Evolutionary conservation across 257 asterid genomes (phyloP), one percentile per base, ranked within the genome.

Genomic region (Fraxinus quadrangulata): DNA sequence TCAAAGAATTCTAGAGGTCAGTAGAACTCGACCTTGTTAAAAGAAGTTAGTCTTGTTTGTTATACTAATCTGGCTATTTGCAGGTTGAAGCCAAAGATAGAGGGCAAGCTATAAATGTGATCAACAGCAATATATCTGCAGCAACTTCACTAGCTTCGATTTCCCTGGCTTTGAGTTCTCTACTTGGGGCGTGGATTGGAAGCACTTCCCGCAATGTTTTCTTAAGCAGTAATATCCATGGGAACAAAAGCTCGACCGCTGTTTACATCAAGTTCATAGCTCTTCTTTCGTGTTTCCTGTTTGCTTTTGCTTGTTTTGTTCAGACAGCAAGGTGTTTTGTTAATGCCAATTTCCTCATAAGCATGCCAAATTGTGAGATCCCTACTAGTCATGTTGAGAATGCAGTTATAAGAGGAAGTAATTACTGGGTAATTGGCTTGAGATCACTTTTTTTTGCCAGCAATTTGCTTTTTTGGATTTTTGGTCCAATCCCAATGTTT

Each of bases 401-500:
- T 56, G 92, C 87, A 76, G 89, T 92, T 73, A 92, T 87, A 65
- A 81, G 78, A 71, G 96, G 89, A 42, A 83, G 91, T 75, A 75
- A 77, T 70, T 88, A 75, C 77, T 92, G 89, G 87, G 77, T 83
- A 28, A 23, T 81, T 51, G 93, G 93, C 23, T 77, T 87, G 8
- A 83, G 91, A 69, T 86, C 88, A 7, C 87, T 84, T 67, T 83
- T 84, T 75, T 82, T 92, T 1, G 88, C 94, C 39, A 78, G 83
- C 14, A 82, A 47, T 63, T 67, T 92, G 80, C 67, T 90, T 84
- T 24, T 87, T 14, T 90, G 96, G 97, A 81, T 87, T 39, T 90
- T 88, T 47, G 96, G 96, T 56, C 96, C 97, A 0, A 92, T 90
- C 72, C 94, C 90, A 6, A 87, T 88, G 91, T 78, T 92, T 70